Conservation (phyloP, 129 eudicot genomes). For the Saussurea involucrata region DNA sequence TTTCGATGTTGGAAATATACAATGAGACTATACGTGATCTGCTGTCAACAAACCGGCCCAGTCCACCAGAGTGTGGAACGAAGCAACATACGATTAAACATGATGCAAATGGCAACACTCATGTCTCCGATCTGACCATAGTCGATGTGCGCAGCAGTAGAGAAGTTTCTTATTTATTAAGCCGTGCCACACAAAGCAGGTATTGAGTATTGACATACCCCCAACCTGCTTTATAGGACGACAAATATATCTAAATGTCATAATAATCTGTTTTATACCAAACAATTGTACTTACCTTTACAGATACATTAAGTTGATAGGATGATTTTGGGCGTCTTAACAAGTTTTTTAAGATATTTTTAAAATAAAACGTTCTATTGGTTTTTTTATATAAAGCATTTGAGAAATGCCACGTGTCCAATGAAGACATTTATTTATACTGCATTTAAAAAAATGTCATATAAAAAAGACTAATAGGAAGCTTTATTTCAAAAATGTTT, state of each 20-base stretch:
- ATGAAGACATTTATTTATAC: too few relatives aligned
- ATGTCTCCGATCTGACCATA: constrained; percentile 79
- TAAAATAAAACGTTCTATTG: too few relatives aligned
- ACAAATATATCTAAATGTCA: not conserved
- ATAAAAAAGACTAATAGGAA: too few relatives aligned
- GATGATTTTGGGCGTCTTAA: not conserved
- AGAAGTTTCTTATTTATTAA: constrained; percentile 85
- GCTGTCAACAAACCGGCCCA: constrained; percentile 46
- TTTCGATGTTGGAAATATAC: constrained; percentile 94
- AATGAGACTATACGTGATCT: constrained; percentile 92
- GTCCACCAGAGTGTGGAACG: constrained; percentile 44
- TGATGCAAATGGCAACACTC: constrained; percentile 85
- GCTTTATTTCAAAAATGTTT: too few relatives aligned
- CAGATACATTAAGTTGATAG: too few relatives aligned
- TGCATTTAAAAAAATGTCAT: too few relatives aligned
- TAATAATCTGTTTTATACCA: too few relatives aligned
- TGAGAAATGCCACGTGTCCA: too few relatives aligned
- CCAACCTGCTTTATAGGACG: not conserved
- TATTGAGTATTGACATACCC: constrained; percentile 36
- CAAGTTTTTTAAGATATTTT: too few relatives aligned
- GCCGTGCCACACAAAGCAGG: constrained; percentile 95
- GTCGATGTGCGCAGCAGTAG: constrained; percentile 80
- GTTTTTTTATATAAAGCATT: not conserved
- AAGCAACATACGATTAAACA: constrained; percentile 86
- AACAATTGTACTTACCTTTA: too few relatives aligned